phyloP scores from a whole-genome alignment of 2,329 filamentous ascomycete species.

The Rhinocladiella similis region DNA sequence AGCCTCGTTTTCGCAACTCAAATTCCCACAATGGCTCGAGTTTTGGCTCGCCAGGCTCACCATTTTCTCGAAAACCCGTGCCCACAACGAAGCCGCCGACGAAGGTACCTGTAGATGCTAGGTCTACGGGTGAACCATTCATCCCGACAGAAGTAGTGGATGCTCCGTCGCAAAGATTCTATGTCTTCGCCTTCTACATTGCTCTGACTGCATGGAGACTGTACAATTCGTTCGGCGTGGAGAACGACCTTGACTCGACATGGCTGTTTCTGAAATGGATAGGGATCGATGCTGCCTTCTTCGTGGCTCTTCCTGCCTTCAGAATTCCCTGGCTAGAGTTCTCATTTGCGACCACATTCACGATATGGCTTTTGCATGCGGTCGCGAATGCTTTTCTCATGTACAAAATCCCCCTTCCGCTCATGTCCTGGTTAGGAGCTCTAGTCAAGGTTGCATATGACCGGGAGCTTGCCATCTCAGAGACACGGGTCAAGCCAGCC shows the following conservation, averaged over 20 bases:
- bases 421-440: conserved; percentile 70
- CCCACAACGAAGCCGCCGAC: conserved; percentile 24
- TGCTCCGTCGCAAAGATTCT: conserved; percentile 86
- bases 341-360: conserved; percentile 70
- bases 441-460: conserved; percentile 84
- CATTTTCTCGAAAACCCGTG: conserved; percentile 20
- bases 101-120: conserved; percentile 16
- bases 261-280: conserved; percentile 94
- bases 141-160: conserved; percentile 82
- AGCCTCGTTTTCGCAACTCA: conserved; percentile 15
- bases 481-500: conserved; percentile 84
- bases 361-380: conserved; percentile 70
- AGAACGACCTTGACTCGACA: conserved; percentile 83
- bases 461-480: conserved; percentile 89
- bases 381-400: conserved; percentile 81
- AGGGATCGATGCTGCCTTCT: conserved; percentile 77
- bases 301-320: conserved; percentile 83
- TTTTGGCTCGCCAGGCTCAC: conserved; percentile 17
- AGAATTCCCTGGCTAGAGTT: conserved; percentile 97
- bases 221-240: conserved; percentile 79
- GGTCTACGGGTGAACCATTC: conserved; percentile 54
- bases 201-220: conserved; percentile 77
- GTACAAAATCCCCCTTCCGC: conserved; percentile 83
- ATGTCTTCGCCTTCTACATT: conserved; percentile 77
- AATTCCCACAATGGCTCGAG: conserved; percentile 13